Conservation (phyloP, 228 moss, liverwort and hornwort species). For the Sphagnum magellanicum region DNA sequence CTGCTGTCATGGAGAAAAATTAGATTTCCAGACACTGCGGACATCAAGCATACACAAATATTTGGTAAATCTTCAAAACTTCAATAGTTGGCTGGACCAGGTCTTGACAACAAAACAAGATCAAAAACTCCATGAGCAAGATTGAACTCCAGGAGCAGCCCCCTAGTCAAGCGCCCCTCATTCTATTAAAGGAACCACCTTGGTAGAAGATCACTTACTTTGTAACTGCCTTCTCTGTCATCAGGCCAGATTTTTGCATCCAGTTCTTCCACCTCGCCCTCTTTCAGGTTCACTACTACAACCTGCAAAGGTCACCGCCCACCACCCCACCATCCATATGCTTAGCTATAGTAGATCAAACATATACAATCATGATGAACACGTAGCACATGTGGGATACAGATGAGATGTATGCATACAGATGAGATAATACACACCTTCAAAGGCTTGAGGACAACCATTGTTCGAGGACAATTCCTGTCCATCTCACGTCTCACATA, state of each 20-base stretch:
- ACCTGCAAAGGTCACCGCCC: slow-evolving; percentile 34
- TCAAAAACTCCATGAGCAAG: too few species aligned
- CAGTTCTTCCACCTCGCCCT: slow-evolving; percentile 59
- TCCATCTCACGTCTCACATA: slow-evolving; percentile 88
- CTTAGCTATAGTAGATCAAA: too few species aligned
- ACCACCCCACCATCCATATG: too few species aligned
- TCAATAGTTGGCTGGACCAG: too few species aligned
- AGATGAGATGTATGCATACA: neutral
- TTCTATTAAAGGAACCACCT: too few species aligned
- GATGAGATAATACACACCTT: slow-evolving; percentile 50
- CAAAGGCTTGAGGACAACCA: slow-evolving; percentile 84
- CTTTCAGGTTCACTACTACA: slow-evolving; percentile 67
- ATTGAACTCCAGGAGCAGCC: too few species aligned
- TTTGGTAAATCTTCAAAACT: neutral
- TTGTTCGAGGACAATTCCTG: slow-evolving; percentile 67
- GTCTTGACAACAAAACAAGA: too few species aligned
- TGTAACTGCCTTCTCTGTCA: slow-evolving; percentile 78
- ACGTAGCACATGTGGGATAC: neutral
- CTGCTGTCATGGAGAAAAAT: too few species aligned
- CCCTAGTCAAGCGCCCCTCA: too few species aligned
- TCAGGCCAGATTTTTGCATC: slow-evolving; percentile 96
- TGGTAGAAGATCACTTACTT: slow-evolving; percentile 26
- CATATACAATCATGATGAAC: too few species aligned
- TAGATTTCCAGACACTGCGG: too few species aligned
- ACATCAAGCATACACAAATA: neutral